Percentiles rank a stretch among this genome's conserved stretches.
Conservation (phyloP, 2,329 filamentous ascomycete genomes). For the Alternaria triticina region DNA sequence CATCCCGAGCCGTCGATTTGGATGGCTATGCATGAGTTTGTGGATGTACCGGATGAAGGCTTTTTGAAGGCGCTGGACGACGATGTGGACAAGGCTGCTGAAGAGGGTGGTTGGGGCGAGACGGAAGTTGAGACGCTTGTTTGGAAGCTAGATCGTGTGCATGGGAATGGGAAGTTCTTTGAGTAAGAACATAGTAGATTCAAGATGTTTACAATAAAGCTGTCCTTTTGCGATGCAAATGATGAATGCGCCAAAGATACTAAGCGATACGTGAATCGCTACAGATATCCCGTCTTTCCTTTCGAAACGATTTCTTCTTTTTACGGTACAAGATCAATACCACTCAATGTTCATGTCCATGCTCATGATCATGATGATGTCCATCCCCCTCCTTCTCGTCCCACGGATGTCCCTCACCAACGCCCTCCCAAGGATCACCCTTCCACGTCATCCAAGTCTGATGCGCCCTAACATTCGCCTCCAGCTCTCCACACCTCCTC, state of each 20-base stretch:
- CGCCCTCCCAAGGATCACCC: constrained; percentile 27
- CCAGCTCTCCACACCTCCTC: constrained; percentile 28
- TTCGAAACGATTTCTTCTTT: background rate
- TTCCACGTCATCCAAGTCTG: constrained; percentile 36
- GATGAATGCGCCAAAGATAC: background rate
- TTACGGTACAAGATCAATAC: background rate
- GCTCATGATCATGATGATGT: constrained; percentile 13
- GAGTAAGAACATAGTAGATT: background rate
- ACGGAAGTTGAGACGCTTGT: background rate
- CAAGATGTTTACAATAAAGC: background rate
- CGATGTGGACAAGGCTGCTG: background rate
- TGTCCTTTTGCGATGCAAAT: background rate
- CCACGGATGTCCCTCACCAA: constrained; percentile 16
- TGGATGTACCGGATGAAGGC: constrained; percentile 7
- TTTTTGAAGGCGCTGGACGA: constrained; percentile 15
- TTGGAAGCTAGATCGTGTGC: constrained; percentile 5
- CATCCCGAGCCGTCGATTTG: constrained; percentile 33
- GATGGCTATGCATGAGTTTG: constrained; percentile 38
- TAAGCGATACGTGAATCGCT: too few species aligned
- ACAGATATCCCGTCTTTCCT: background rate
- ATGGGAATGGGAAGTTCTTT: constrained; percentile 7
- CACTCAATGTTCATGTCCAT: constrained; percentile 1
- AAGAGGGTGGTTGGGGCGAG: background rate
- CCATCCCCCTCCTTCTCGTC: constrained; percentile 4
- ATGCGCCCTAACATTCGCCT: constrained; percentile 31